Base-by-base conservation (phyloP, 352 stramenopile species). In the Phytophthora macrochlamydospora region DNA sequence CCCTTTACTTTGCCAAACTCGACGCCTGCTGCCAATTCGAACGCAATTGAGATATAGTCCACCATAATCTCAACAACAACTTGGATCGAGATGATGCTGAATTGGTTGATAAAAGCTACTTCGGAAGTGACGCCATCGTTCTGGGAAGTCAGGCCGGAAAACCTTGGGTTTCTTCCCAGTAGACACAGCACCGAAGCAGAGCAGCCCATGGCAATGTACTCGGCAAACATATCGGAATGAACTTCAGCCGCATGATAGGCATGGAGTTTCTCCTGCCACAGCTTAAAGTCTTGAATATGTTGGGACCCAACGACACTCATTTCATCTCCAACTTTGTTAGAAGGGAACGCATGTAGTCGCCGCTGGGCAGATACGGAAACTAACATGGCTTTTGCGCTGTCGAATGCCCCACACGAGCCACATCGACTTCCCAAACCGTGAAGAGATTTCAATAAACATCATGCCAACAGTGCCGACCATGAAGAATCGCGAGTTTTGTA, bases 191-290 rank as follows among this genome's bases (percentile, higher is more conserved):
- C 68, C 2, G 55, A 76, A 31, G 67, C 44, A 4, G 74, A 79
- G 48, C 74, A 82, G 0, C 63, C 74, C 37, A 79, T 78, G 0
- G 70, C 70, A 33, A 82, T 71, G 51, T 82, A 82, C 61, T 82
- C 74, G 37, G 74, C 63, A 37, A 71, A 73, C 70, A 82, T 82
- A 35, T 77, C 67, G 52, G 70, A 63, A 29, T 70, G 67, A 6
- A 53, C 38, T 56, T 79, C 70, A 30, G 69, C 67, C n/a, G 71
- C 65, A 29, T 79, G 65, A 13, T 73, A 58, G 4, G 42, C 12
- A 3, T 77, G 32, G 1, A 60, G 18, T 11, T 65, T 62, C 2
- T 48, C 40, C 9, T 46, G 54, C 67, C 67, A 76, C 4, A 28
- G 29, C n/a, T 64, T 38, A 18, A 76, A 76, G 8, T 29, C 43